Evolutionary conservation across 192 early-diverging fungal genomes (phyloP).

Genomic region (Mortierella hygrophila): DNA sequence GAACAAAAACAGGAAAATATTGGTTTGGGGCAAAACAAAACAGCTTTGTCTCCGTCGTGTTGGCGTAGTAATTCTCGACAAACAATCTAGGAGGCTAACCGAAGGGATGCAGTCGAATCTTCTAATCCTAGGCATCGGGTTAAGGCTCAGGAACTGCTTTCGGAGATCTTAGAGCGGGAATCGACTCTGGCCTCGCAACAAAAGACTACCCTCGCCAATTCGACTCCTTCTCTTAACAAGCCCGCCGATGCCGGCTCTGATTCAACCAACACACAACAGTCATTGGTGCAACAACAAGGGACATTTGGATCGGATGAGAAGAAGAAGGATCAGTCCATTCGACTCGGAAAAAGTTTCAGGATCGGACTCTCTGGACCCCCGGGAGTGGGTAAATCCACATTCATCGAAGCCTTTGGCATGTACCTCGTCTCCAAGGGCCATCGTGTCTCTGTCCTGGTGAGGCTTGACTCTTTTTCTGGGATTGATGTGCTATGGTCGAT

Average conservation of each 20-base stretch:
- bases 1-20: background rate
- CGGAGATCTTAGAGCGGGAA: constrained; percentile 60
- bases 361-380: constrained; percentile 86
- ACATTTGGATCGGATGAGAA: background rate
- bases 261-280: background rate
- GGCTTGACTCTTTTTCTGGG: background rate
- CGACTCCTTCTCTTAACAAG: constrained; percentile 20
- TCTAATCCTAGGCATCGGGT: constrained; percentile 70
- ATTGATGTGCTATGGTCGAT: background rate
- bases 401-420: constrained; percentile 89
- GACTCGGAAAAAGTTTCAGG: constrained; percentile 68
- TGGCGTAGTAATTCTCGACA: background rate
- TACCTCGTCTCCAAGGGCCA: constrained; percentile 75
- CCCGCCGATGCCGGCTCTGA: background rate
- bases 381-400: constrained; percentile 90
- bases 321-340: constrained; percentile 23
- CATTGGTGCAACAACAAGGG: background rate
- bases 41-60: background rate
- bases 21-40: constrained; percentile 25
- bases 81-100: background rate
- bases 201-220: constrained; percentile 22
- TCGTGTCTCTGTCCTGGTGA: constrained; percentile 80
- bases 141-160: constrained; percentile 74
- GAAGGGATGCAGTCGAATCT: constrained; percentile 71
- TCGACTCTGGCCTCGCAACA: constrained; percentile 37